Evolutionary conservation across 305 asterid species (phyloP).

Genomic region (Fraxinus dipetala): DNA sequence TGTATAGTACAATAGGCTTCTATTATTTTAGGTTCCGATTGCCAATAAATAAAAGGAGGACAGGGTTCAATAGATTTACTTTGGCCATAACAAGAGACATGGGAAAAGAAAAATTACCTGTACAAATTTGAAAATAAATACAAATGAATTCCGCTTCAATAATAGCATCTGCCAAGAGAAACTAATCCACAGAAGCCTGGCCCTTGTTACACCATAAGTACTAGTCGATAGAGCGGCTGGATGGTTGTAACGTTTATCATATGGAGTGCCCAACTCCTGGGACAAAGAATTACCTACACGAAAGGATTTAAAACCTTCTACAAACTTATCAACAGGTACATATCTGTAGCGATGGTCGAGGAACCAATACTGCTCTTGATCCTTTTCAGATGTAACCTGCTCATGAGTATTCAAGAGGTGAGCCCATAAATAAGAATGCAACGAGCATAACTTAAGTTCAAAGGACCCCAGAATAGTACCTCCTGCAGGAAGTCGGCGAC

Average conservation of each 20-base stretch:
- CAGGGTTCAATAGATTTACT: neutral
- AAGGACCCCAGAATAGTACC: slow-evolving; percentile 35
- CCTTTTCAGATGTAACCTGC: slow-evolving; percentile 65
- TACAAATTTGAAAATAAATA: slow-evolving; percentile 56
- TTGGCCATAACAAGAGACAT: slow-evolving; percentile 7
- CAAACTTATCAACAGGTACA: slow-evolving; percentile 54
- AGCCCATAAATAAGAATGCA: slow-evolving; percentile 8
- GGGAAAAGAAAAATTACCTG: slow-evolving; percentile 39
- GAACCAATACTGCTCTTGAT: slow-evolving; percentile 75
- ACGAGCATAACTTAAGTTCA: slow-evolving; percentile 2
- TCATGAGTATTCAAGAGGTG: slow-evolving; percentile 22
- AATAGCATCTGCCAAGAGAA: slow-evolving; percentile 68
- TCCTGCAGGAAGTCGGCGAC: slow-evolving; percentile 81
- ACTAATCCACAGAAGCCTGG: slow-evolving; percentile 49
- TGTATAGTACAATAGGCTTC: neutral
- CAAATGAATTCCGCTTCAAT: slow-evolving; percentile 58
- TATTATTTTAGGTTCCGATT: neutral
- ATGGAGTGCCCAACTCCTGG: slow-evolving; percentile 50
- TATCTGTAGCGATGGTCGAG: slow-evolving; percentile 43
- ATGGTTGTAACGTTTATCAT: slow-evolving; percentile 42
- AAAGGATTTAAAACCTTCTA: slow-evolving; percentile 54
- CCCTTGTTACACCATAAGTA: slow-evolving; percentile 48
- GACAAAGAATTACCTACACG: slow-evolving; percentile 46
- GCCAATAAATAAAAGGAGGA: slow-evolving; percentile 15
- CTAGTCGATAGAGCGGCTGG: slow-evolving; percentile 56